Evolutionary conservation across 495 filamentous ascomycete species (phyloP).

Genomic region (Penicillium robsamsonii): DNA sequence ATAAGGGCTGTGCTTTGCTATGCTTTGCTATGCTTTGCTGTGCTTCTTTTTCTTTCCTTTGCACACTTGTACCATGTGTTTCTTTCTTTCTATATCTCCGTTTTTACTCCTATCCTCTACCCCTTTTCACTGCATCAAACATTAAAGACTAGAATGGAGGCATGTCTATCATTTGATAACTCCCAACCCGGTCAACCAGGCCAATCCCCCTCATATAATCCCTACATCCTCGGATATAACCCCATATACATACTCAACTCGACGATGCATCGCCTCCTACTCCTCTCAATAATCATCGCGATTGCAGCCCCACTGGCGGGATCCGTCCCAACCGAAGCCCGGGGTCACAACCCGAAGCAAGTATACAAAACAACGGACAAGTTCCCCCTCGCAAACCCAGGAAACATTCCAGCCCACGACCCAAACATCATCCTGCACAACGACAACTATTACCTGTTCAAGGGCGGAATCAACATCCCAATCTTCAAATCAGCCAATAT

Average conservation of each 20-base stretch:
- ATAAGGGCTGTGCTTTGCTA: conserved; percentile 11
- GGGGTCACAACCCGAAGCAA: conserved; percentile 10
- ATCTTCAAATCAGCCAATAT: conserved; percentile 36
- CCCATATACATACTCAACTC: neutral
- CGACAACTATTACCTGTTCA: conserved; percentile 41
- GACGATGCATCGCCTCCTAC: conserved; percentile 5
- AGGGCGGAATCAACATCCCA: conserved; percentile 31
- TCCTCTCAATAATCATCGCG: conserved; percentile 6
- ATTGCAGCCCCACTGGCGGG: conserved; percentile 4
- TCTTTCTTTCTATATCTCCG: conserved; percentile 2
- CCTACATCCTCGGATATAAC: neutral
- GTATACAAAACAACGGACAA: conserved; percentile 32
- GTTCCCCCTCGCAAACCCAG: conserved; percentile 36
- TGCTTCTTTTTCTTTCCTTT: conserved; percentile 4
- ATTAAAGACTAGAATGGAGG: neutral
- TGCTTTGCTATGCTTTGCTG: too few species aligned
- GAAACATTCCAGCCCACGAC: conserved; percentile 39
- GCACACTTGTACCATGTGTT: conserved; percentile 8
- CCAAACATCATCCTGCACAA: conserved; percentile 39
- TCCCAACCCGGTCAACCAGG: neutral
- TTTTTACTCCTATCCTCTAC: neutral
- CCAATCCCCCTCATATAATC: neutral
- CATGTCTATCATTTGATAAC: conserved; percentile 1
- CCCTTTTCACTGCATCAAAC: neutral
- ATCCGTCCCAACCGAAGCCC: conserved; percentile 17